Evolutionary conservation across 2,329 filamentous ascomycete genomes (phyloP), one percentile per base, ranked within the genome.

Genomic region (Colletotrichum tofieldiae): DNA sequence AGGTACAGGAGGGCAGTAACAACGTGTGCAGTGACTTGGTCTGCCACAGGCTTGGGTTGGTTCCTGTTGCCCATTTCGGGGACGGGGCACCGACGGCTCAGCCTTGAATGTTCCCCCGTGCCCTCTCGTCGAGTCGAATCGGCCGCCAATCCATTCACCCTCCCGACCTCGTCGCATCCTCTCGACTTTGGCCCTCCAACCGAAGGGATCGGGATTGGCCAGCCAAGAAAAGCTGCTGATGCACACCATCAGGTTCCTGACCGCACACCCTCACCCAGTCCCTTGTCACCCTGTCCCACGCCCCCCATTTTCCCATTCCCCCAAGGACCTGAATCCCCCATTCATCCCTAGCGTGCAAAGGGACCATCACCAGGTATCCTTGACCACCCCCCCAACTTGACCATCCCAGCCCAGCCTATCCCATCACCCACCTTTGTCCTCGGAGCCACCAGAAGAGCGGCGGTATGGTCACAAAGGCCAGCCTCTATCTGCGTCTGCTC

Each of bases 171-270:
- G 37, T 37, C 52, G 20, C 37, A 43, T 49, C 59, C 49, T 69
- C 65, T 67, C 60, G 55, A 45, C 29, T 39, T 18, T 58, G 23
- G 49, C 52, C 55, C 41, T 63, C 52, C 37, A 64, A 26, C 52
- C 65, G 69, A 64, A 37, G 63, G 65, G 69, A 69, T 64, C 43
- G 51, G 69, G 69, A 64, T 72, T 72, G 52, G 65, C 69, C 58
- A 41, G 58, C 58, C 56, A 71, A 71, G 64, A 55, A 66, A 52
- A 71, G 68, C 49, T 68, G 65, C 58, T 68, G 69, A 69, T 72
- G 69, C 59, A 72, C 65, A 69, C 69, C 65, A 72, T 68, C 69
- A 52, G 52, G 37, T 49, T 45, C 51, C 32, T 68, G 55, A 58
- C 52, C 12, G 29, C 37, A 73, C 71, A 65, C 67, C 52, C 67